Conservation (phyloP, 352 stramenopile genomes). For the Saprolegnia diclina region DNA sequence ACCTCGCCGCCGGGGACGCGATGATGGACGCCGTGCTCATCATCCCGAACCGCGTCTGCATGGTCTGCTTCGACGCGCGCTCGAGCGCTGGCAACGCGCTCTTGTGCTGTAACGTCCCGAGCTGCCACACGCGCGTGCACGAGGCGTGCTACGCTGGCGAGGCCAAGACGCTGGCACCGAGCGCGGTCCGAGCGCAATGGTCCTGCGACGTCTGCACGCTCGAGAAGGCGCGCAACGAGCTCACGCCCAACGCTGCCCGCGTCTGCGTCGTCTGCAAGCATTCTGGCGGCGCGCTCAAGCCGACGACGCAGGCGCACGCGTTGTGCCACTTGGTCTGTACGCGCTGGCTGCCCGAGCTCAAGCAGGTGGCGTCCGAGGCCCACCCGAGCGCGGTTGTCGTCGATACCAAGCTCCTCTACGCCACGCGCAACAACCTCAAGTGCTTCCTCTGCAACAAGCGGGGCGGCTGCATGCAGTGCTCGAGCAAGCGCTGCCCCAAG, state of each 20-base stretch:
- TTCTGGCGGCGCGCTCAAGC: slow-evolving; percentile 70
- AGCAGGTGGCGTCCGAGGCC: slow-evolving; percentile 48
- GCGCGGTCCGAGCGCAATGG: slow-evolving; percentile 42
- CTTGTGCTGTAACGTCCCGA: slow-evolving; percentile 40
- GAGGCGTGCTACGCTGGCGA: slow-evolving; percentile 63
- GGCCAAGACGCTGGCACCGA: slow-evolving; percentile 33
- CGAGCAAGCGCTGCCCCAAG: slow-evolving; percentile 72
- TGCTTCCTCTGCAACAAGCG: slow-evolving; percentile 78
- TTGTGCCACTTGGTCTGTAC: slow-evolving; percentile 82
- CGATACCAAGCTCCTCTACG: slow-evolving; percentile 57
- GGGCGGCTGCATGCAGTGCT: slow-evolving; percentile 83
- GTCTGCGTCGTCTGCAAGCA: slow-evolving; percentile 61
- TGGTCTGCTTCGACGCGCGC: slow-evolving; percentile 61
- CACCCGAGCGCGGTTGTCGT: slow-evolving; percentile 49
- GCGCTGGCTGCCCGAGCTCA: slow-evolving; percentile 85
- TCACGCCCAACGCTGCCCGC: slow-evolving; percentile 21
- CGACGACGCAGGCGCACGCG: slow-evolving; percentile 46
- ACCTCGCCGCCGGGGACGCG: too few relatives aligned
- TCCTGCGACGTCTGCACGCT: slow-evolving; percentile 54
- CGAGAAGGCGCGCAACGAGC: slow-evolving; percentile 8
- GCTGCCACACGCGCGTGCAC: slow-evolving; percentile 62
- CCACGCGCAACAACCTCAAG: slow-evolving; percentile 59
- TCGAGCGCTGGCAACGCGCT: slow-evolving; percentile 59
- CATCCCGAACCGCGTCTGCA: slow-evolving; percentile 20
- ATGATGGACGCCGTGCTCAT: neutral